Conservation (phyloP, 2,329 filamentous ascomycete species). For the Penicillium occitanis region DNA sequence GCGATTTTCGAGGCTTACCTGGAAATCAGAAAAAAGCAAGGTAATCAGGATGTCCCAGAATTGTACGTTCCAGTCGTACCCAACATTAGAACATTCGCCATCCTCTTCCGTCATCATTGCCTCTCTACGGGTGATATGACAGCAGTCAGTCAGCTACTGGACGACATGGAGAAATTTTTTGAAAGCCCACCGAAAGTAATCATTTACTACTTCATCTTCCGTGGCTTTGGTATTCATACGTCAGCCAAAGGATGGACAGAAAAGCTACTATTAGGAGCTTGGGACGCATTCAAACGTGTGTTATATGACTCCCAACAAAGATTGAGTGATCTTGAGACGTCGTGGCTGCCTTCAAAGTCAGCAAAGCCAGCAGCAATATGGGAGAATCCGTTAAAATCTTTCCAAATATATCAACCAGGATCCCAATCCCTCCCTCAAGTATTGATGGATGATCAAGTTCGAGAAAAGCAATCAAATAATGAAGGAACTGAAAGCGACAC, state of each 20-base stretch:
- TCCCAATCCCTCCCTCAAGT: neutral
- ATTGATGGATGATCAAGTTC: neutral
- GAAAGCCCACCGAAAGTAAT: constrained; percentile 69
- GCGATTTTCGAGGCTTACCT: constrained; percentile 48
- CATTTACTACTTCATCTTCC: constrained; percentile 78
- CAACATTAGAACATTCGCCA: constrained; percentile 74
- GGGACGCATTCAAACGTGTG: constrained; percentile 60
- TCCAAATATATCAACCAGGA: neutral
- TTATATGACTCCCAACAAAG: constrained; percentile 39
- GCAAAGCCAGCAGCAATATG: constrained; percentile 3
- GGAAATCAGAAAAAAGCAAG: constrained; percentile 25
- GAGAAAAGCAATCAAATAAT: neutral
- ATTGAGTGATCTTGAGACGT: constrained; percentile 24
- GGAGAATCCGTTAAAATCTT: constrained; percentile 20
- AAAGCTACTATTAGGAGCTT: constrained; percentile 66
- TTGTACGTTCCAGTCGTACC: constrained; percentile 72
- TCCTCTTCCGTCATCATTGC: constrained; percentile 75
- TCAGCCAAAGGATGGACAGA: constrained; percentile 69
- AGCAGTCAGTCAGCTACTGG: constrained; percentile 68
- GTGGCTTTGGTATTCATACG: constrained; percentile 72
- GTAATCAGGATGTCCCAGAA: constrained; percentile 39
- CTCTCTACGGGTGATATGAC: constrained; percentile 67
- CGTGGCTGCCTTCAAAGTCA: neutral
- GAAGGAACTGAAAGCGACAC: neutral
- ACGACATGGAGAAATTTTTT: constrained; percentile 72